These are phyloP conservation scores for Meyerozyma guilliermondii DNA, from an alignment of 1,139 yeast genomes.

Conservation along the genomic window DNA sequence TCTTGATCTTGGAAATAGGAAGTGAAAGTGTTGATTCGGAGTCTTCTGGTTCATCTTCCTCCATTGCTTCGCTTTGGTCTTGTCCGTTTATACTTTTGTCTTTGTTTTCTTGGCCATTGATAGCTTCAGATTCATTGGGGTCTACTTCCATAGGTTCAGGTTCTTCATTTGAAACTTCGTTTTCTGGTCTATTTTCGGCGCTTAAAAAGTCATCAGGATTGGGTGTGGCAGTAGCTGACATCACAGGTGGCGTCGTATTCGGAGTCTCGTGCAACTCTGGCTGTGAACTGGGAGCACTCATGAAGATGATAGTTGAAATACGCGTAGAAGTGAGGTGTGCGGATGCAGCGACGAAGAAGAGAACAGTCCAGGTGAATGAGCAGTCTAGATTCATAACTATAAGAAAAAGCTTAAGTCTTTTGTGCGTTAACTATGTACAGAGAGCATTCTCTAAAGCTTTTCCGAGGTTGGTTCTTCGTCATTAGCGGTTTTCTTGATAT, in stretches of 20 bases:
- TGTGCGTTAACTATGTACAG: background rate
- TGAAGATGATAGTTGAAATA: background rate
- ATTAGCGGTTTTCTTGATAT: background rate
- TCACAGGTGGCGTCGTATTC: constrained; percentile 6
- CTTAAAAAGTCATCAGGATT: constrained; percentile 5
- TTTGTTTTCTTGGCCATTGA: background rate
- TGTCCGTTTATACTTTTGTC: constrained; percentile 7
- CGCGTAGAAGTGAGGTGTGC: background rate
- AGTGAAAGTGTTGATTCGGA: constrained; percentile 29
- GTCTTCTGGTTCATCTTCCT: constrained; percentile 16
- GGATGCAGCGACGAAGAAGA: background rate
- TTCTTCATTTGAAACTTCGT: background rate
- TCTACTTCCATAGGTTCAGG: constrained; percentile 4
- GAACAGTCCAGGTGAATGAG: background rate
- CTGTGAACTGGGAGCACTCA: constrained; percentile 1
- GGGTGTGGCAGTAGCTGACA: constrained; percentile 7
- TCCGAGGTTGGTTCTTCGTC: background rate
- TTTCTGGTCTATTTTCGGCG: constrained; percentile 3
- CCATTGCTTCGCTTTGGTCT: constrained; percentile 6
- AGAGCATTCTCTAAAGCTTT: background rate
- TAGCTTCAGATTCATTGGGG: constrained; percentile 7
- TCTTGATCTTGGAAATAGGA: constrained; percentile 78
- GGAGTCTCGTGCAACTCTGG: constrained; percentile 5
- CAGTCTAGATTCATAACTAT: background rate
- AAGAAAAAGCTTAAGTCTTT: background rate